phyloP scores from a whole-genome alignment of 495 filamentous ascomycete species.

The Lasiosphaeris hirsuta region DNA sequence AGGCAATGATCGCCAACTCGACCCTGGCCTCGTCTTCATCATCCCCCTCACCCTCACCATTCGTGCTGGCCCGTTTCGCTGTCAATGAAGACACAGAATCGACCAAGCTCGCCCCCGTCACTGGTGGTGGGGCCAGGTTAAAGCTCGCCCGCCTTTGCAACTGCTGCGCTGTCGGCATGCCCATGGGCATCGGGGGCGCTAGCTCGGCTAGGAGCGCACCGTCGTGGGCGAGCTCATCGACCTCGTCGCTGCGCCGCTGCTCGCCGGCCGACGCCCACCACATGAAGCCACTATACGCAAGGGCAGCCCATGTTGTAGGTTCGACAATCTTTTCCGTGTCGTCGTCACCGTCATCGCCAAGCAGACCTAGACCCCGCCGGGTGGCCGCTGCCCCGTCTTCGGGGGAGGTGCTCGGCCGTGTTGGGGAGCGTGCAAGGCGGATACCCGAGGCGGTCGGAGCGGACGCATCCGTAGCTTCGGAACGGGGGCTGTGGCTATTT shows the following conservation, averaged over 20 bases:
- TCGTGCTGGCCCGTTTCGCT: constrained; percentile 15
- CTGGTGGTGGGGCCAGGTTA: constrained; percentile 7
- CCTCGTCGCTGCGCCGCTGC: constrained; percentile 54
- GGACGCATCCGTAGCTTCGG: constrained; percentile 21
- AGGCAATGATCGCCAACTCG: constrained; percentile 80
- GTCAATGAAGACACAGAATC: constrained; percentile 41
- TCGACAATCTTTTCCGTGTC: constrained; percentile 62
- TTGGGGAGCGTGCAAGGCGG: constrained; percentile 19
- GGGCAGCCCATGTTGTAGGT: constrained; percentile 79
- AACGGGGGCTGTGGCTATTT: constrained; percentile 15
- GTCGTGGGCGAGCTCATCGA: constrained; percentile 48
- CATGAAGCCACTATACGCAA: constrained; percentile 89
- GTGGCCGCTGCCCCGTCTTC: constrained; percentile 20
- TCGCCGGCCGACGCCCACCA: constrained; percentile 99
- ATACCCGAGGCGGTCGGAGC: constrained; percentile 24
- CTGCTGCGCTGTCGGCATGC: constrained; percentile 6
- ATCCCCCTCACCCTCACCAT: constrained; percentile 12
- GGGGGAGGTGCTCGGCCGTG: constrained; percentile 25
- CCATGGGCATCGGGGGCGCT: constrained; percentile 27
- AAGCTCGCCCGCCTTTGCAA: constrained; percentile 33
- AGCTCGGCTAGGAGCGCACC: constrained; percentile 45
- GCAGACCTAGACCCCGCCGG: not conserved
- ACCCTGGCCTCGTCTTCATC: constrained; percentile 33
- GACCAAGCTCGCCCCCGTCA: constrained; percentile 13
- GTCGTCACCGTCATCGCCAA: constrained; percentile 19